Evolutionary conservation across 2,329 filamentous ascomycete species (phyloP), one percentile per base, ranked within the genome.

Genomic region (Lasiodiplodia sp.): DNA sequence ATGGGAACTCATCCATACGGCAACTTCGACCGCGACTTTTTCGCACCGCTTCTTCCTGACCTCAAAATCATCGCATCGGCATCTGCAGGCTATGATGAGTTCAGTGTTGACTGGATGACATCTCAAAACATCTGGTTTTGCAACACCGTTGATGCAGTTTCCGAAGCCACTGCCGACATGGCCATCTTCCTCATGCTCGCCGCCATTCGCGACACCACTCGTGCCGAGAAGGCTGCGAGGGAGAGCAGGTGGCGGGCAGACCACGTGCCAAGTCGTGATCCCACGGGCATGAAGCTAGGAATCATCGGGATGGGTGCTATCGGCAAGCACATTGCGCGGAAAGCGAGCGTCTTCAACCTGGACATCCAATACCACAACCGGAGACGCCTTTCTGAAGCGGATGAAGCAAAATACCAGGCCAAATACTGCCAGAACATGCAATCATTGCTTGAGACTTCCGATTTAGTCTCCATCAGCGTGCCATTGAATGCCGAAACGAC

Each of bases 91-190:
- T 86, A 81, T 73, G 82, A 85, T 68, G 81, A 84, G 71, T 83
- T 85, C 47, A 79, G 83, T 53, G 76, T 84, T 0, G 72, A 80
- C 4, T 83, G 80, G 79, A 77, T 84, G 72, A 80, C 82, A 0
- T 52, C 67, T 14, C 71, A 80, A 8, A 77, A 77, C 4, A 81
- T 88, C 31, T 85, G 80, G 75, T 87, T 88, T 72, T 88, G 85
- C 76, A 88, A 87, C 71, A 82, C 82, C 0, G 74, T 83, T 2
- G 81, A 88, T 69, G 86, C 85, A 0, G 85, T 85, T 1, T 82
- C 85, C 0, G 83, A 88, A 68, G 84, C 86, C 2, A 85, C 83
- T 0, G 83, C 84, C 0, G 83, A 85, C 53, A 83, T 85, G 80
- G 56, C 56, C n/a, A 81, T 85, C 8, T 84, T 84, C 72, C 75